Evolutionary conservation across 169 alveolate species (phyloP).

Genomic region (Plasmodium fragile): DNA sequence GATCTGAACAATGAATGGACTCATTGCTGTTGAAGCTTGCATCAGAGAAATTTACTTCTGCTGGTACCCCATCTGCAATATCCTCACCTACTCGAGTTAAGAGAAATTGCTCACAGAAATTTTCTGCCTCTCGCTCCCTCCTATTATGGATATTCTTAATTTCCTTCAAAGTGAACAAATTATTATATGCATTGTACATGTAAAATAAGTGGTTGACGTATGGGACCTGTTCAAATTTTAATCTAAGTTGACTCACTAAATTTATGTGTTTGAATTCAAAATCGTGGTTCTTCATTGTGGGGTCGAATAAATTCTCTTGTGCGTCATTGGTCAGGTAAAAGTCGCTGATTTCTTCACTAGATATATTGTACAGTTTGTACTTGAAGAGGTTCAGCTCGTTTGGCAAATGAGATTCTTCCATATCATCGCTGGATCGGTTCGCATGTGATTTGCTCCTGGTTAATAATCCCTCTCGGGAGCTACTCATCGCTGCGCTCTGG

Average conservation of each 20-base stretch:
- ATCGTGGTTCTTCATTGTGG: background rate
- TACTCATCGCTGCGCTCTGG: background rate
- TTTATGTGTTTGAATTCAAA: constrained; percentile 21
- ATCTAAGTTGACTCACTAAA: constrained; percentile 12
- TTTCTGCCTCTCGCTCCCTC: constrained; percentile 2
- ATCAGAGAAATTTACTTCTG: constrained; percentile 28
- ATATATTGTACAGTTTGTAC: constrained; percentile 41
- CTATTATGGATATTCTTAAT: constrained; percentile 29
- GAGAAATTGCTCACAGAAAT: constrained; percentile 1
- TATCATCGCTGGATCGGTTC: background rate
- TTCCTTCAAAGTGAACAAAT: constrained; percentile 14
- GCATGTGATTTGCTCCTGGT: background rate
- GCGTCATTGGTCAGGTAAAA: constrained; percentile 33
- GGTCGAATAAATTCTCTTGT: background rate
- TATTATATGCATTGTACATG: constrained; percentile 16
- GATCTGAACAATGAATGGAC: constrained; percentile 9
- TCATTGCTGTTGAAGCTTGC: constrained; percentile 40
- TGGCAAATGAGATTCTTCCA: background rate
- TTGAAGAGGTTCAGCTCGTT: constrained; percentile 29
- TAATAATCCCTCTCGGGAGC: background rate
- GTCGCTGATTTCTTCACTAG: constrained; percentile 40
- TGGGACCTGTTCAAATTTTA: constrained; percentile 26
- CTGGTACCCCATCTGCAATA: constrained; percentile 4
- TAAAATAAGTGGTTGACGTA: constrained; percentile 44
- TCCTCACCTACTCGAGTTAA: constrained; percentile 17